These are phyloP conservation scores for Colletotrichum chlorophyti DNA, from an alignment of 2,329 filamentous ascomycete genomes.

Conservation along the genomic window DNA sequence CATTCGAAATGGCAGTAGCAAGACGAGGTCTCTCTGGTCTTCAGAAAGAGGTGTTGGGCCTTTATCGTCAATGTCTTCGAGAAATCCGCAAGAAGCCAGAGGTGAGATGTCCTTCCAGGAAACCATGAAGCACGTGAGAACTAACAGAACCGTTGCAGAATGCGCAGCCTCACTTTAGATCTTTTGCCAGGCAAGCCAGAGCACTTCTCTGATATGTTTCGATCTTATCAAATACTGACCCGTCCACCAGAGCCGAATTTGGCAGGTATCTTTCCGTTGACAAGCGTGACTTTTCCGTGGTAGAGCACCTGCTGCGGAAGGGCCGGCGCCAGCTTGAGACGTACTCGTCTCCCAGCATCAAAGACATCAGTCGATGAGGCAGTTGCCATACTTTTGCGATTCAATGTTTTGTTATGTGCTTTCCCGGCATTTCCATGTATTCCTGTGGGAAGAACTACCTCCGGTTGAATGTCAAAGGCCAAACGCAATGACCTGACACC, in stretches of 20 bases:
- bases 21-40: constrained; percentile 73
- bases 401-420: background rate
- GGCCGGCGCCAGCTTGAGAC: constrained; percentile 82
- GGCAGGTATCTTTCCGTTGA: constrained; percentile 70
- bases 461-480: background rate
- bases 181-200: constrained; percentile 64
- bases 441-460: background rate
- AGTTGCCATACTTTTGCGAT: background rate
- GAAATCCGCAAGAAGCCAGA: constrained; percentile 81
- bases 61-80: constrained; percentile 87
- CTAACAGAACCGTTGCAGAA: constrained; percentile 45
- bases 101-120: constrained; percentile 53
- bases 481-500: background rate
- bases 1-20: constrained; percentile 16
- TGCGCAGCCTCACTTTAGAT: constrained; percentile 66
- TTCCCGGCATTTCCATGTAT: background rate
- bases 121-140: background rate
- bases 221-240: constrained; percentile 3
- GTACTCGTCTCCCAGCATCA: constrained; percentile 81
- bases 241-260: constrained; percentile 71
- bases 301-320: constrained; percentile 85
- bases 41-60: constrained; percentile 84
- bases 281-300: constrained; percentile 84
- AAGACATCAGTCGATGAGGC: constrained; percentile 65
- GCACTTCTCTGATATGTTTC: background rate